phyloP scores from a whole-genome alignment of 225 moss, liverwort and hornwort species.

The Pleurozium schreberi region DNA sequence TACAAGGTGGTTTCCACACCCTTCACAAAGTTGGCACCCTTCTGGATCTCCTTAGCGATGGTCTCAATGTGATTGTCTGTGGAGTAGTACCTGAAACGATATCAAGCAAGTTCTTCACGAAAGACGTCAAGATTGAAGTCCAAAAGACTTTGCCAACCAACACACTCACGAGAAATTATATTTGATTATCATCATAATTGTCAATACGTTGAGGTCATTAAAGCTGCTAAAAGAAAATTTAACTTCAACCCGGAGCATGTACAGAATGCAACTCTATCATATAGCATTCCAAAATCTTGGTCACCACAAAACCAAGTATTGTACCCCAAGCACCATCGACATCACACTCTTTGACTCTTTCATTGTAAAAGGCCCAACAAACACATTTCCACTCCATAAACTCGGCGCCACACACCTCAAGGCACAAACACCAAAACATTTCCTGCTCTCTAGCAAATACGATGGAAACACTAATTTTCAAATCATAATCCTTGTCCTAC shows the following conservation, averaged over 20 bases:
- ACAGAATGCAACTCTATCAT: background rate
- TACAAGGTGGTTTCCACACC: conserved; percentile 25
- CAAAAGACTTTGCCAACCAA: background rate
- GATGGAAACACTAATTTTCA: too few relatives aligned
- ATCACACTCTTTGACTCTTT: background rate
- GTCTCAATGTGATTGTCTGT: conserved; percentile 28
- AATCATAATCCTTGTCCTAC: too few relatives aligned
- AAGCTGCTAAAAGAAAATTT: background rate
- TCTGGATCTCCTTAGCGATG: conserved; percentile 20
- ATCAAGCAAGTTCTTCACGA: background rate
- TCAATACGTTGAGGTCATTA: background rate
- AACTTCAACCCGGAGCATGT: background rate
- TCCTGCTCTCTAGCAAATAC: too few relatives aligned
- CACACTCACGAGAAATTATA: background rate
- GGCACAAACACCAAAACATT: too few relatives aligned
- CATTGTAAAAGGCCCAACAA: too few relatives aligned
- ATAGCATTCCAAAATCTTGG: background rate
- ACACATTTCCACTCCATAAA: too few relatives aligned
- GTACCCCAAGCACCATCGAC: background rate
- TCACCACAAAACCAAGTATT: background rate
- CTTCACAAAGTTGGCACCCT: conserved; percentile 37
- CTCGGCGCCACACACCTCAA: too few relatives aligned
- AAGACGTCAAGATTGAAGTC: background rate
- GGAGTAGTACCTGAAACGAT: conserved; percentile 31
- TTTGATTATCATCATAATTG: background rate